These are phyloP conservation scores for Zymoseptoria ardabiliae DNA, from an alignment of 2,329 filamentous ascomycete genomes.

Conservation along the genomic window DNA sequence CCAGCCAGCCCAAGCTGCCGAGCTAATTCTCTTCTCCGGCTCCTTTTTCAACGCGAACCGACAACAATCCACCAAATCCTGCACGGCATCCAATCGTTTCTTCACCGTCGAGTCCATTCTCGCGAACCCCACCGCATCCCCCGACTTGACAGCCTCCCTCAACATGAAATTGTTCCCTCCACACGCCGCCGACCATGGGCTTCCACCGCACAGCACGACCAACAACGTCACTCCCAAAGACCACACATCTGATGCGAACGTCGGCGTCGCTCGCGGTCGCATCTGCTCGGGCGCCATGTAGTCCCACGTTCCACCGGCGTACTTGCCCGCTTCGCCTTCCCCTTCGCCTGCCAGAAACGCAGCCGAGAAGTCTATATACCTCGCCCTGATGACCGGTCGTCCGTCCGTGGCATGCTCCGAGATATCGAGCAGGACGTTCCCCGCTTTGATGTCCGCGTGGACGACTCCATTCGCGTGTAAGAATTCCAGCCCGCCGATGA, in stretches of 20 bases:
- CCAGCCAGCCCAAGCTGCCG: conserved; percentile 27
- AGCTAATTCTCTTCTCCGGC: conserved; percentile 22
- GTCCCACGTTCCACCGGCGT: conserved; percentile 41
- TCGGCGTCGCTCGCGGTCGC: conserved; percentile 24
- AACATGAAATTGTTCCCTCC: conserved; percentile 35
- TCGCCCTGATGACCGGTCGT: conserved; percentile 20
- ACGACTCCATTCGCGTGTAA: conserved; percentile 35
- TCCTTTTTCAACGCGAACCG: conserved; percentile 33
- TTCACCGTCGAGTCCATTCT: conserved; percentile 30
- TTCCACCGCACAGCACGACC: conserved; percentile 35
- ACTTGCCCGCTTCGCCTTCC: conserved; percentile 15
- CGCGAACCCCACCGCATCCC: conserved; percentile 35
- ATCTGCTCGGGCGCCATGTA: conserved; percentile 36
- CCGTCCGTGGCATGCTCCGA: conserved; percentile 17
- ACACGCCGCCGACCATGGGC: conserved; percentile 35
- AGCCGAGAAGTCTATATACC: conserved; percentile 40
- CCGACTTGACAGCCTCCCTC: conserved; percentile 39
- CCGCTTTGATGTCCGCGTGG: conserved; percentile 43
- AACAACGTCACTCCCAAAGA: conserved; percentile 40
- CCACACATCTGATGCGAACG: conserved; percentile 37
- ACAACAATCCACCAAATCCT: conserved; percentile 33
- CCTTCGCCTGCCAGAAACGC: conserved; percentile 24
- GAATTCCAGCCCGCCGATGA: conserved; percentile 38
- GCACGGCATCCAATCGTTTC: conserved; percentile 27
- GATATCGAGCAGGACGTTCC: conserved; percentile 37